These are phyloP conservation scores for Aspergillus panamensis DNA, from an alignment of 495 filamentous ascomycete genomes.

Conservation along the genomic window DNA sequence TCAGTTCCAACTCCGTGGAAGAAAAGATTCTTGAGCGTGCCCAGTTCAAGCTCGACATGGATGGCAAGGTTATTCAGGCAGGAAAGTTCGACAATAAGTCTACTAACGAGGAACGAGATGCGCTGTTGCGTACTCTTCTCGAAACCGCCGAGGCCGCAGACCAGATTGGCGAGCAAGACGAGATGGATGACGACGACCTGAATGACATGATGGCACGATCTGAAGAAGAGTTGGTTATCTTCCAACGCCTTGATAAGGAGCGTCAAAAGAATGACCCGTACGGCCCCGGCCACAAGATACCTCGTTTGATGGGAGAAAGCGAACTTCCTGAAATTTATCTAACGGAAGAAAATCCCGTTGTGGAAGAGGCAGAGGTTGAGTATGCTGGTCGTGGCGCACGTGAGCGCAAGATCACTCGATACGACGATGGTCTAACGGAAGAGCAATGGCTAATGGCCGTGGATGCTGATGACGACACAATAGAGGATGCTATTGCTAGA, in stretches of 20 bases:
- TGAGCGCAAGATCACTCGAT: conserved; percentile 88
- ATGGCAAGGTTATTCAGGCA: conserved; percentile 98
- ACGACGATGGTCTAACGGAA: conserved; percentile 96
- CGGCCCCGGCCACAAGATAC: conserved; percentile 61
- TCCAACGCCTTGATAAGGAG: conserved; percentile 77
- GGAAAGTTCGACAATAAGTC: conserved; percentile 99
- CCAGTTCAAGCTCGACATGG: conserved; percentile 97
- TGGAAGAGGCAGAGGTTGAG: conserved; percentile 71
- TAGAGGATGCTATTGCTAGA: conserved; percentile 87
- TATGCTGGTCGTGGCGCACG: conserved; percentile 84
- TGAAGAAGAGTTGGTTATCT: conserved; percentile 65
- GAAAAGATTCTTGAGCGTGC: conserved; percentile 98
- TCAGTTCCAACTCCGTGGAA: conserved; percentile 94
- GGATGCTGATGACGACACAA: conserved; percentile 89
- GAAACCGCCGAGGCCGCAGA: conserved; percentile 87
- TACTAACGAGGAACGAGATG: conserved; percentile 95
- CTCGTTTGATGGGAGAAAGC: conserved; percentile 79
- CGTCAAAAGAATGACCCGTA: conserved; percentile 61
- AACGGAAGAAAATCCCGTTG: conserved; percentile 76
- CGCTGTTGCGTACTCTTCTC: conserved; percentile 84
- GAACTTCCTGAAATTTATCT: conserved; percentile 95
- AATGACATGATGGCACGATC: conserved; percentile 82
- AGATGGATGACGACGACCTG: conserved; percentile 96
- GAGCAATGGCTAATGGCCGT: conserved; percentile 94
- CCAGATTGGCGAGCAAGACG: conserved; percentile 70